Evolutionary conservation across 2,329 filamentous ascomycete species (phyloP).

Genomic region (Ascosphaera pollenicola): DNA sequence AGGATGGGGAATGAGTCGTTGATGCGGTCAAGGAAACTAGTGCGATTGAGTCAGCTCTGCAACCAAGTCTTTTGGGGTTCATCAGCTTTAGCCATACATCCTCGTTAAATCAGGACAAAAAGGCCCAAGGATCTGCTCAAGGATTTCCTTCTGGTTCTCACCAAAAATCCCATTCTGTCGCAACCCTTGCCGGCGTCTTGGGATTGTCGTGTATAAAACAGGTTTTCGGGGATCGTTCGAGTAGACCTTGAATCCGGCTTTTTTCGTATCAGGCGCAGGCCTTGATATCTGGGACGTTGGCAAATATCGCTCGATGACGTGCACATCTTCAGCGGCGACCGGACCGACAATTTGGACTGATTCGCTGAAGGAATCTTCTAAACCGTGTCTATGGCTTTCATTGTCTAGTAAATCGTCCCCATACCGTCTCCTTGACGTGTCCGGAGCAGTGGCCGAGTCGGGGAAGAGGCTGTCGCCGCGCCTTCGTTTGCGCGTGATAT

Average conservation of each 20-base stretch:
- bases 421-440: no score
- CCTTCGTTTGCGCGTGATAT: no score
- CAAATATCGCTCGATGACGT: conserved; percentile 37
- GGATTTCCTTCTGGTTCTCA: conserved; percentile 29
- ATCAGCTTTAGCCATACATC: conserved; percentile 19
- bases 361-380: conserved; percentile 12
- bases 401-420: not conserved
- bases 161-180: conserved; percentile 20
- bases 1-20: conserved; percentile 40
- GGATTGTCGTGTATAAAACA: conserved; percentile 27
- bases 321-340: conserved; percentile 35
- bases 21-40: conserved; percentile 32
- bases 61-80: no score
- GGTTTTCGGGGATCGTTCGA: conserved; percentile 25
- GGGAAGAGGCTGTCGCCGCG: no score
- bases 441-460: no score
- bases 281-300: conserved; percentile 18
- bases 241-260: conserved; percentile 26
- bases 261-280: conserved; percentile 17
- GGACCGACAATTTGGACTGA: conserved; percentile 36
- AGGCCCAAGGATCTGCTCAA: conserved; percentile 37
- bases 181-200: conserved; percentile 26
- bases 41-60: conserved; percentile 6
- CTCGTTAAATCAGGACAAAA: conserved; percentile 28
- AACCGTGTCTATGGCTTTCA: conserved; percentile 3